phyloP scores from a whole-genome alignment of 129 eudicot species.

The Scalesia atractyloides region DNA sequence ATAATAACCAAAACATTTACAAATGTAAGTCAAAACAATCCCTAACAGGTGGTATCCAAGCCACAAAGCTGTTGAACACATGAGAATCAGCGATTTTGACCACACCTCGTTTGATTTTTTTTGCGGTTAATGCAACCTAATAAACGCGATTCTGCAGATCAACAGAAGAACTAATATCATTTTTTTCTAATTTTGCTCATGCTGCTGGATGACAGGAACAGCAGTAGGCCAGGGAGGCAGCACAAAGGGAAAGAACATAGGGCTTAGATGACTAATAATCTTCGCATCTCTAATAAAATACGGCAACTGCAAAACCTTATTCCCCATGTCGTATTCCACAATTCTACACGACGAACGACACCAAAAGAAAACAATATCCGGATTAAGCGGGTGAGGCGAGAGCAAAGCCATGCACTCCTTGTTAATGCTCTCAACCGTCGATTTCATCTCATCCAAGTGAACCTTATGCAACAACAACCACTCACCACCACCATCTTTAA shows the following conservation, averaged over 20 bases:
- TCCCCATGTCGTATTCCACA: slow-evolving; percentile 30
- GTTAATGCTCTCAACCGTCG: slow-evolving; percentile 8
- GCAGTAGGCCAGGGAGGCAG: slow-evolving; percentile 34
- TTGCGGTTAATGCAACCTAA: neutral
- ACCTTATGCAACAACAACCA: slow-evolving; percentile 34
- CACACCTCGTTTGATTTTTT: neutral
- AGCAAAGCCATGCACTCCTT: slow-evolving; percentile 34
- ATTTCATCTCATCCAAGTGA: slow-evolving; percentile 33
- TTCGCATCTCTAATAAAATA: slow-evolving; percentile 25
- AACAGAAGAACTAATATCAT: neutral
- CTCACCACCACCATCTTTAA: slow-evolving; percentile 25
- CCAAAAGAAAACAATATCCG: slow-evolving; percentile 31
- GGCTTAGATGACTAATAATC: slow-evolving; percentile 25
- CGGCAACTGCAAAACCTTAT: slow-evolving; percentile 24
- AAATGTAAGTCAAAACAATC: too few species aligned
- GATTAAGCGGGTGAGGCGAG: slow-evolving; percentile 21
- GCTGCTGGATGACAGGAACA: slow-evolving; percentile 24
- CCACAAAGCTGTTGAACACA: neutral
- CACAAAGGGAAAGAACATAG: slow-evolving; percentile 34
- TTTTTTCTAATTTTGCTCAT: slow-evolving; percentile 6
- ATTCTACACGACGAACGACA: slow-evolving; percentile 31
- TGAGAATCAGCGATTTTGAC: neutral
- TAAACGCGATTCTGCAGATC: too few species aligned
- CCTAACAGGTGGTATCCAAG: neutral
- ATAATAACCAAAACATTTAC: too few species aligned